phyloP scores from a whole-genome alignment of 106 monocot genomes.

The Hemerocallis citrina region DNA sequence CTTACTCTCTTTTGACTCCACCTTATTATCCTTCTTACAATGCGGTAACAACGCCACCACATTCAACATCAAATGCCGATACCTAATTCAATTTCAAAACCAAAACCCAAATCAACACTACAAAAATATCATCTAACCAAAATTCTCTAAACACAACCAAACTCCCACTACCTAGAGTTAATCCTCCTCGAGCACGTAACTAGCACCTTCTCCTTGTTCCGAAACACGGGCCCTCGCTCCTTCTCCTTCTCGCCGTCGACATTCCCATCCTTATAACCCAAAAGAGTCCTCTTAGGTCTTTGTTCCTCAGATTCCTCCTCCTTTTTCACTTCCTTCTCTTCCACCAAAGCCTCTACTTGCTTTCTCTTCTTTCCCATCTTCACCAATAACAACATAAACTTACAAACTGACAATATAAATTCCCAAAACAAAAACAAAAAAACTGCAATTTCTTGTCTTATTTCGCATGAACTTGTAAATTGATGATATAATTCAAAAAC shows the following conservation, averaged over 20 bases:
- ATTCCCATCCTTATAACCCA: slow-evolving; percentile 64
- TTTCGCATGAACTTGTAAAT: too few species aligned
- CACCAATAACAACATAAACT: too few species aligned
- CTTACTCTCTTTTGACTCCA: slow-evolving; percentile 85
- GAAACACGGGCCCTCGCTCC: slow-evolving; percentile 23
- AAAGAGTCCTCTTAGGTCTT: slow-evolving; percentile 61
- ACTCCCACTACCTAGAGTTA: slow-evolving; percentile 44
- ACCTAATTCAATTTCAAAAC: slow-evolving; percentile 28
- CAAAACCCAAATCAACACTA: neutral
- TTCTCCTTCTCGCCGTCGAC: neutral
- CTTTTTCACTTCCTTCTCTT: slow-evolving; percentile 21
- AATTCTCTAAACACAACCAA: neutral
- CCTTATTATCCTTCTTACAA: slow-evolving; percentile 89
- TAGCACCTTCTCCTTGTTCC: slow-evolving; percentile 95
- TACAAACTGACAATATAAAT: too few species aligned
- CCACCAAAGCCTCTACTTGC: slow-evolving; percentile 16
- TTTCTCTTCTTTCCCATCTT: slow-evolving; percentile 96
- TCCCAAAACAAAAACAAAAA: too few species aligned
- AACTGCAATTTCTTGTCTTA: too few species aligned
- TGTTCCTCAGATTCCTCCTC: slow-evolving; percentile 14
- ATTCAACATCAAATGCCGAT: slow-evolving; percentile 92
- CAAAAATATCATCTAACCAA: slow-evolving; percentile 5
- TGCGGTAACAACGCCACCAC: slow-evolving; percentile 83
- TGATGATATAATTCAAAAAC: too few species aligned
- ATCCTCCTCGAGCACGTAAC: slow-evolving; percentile 88